phyloP scores from a whole-genome alignment of 1,139 yeast species.

The Lodderomyces jiufengensis region DNA sequence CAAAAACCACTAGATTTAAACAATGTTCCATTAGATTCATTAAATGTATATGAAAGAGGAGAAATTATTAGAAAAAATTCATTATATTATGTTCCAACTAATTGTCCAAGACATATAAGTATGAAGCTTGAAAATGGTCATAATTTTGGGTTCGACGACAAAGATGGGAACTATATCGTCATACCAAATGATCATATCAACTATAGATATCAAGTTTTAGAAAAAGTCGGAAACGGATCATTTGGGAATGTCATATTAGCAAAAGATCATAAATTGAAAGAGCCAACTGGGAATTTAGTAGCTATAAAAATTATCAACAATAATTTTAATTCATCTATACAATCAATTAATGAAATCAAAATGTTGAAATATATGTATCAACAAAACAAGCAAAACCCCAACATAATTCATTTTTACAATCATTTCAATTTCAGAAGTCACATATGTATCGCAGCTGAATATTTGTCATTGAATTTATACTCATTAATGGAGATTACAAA shows the following conservation, averaged over 20 bases:
- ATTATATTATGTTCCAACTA: constrained; percentile 36
- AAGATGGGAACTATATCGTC: constrained; percentile 58
- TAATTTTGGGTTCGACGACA: constrained; percentile 76
- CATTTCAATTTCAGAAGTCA: constrained; percentile 83
- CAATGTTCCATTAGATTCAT: constrained; percentile 11
- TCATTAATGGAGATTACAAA: constrained; percentile 59
- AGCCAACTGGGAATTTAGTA: constrained; percentile 34
- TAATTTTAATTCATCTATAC: constrained; percentile 64
- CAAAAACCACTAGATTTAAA: constrained; percentile 7
- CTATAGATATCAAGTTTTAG: constrained; percentile 63
- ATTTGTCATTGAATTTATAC: constrained; percentile 64
- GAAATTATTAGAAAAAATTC: constrained; percentile 43
- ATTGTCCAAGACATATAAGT: constrained; percentile 30
- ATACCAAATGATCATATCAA: constrained; percentile 68
- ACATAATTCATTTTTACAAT: constrained; percentile 53
- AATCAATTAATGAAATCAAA: constrained; percentile 76
- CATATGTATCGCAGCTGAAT: constrained; percentile 76
- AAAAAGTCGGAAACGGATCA: constrained; percentile 71
- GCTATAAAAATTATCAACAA: constrained; percentile 79
- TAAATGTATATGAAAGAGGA: constrained; percentile 52
- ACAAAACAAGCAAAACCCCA: constrained; percentile 8
- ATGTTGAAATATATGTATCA: constrained; percentile 49
- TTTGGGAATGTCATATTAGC: constrained; percentile 80
- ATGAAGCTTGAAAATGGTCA: constrained; percentile 34
- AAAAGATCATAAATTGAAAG: constrained; percentile 53